phyloP scores from a whole-genome alignment of 352 stramenopile species.

The Globisporangium orthogonon region DNA sequence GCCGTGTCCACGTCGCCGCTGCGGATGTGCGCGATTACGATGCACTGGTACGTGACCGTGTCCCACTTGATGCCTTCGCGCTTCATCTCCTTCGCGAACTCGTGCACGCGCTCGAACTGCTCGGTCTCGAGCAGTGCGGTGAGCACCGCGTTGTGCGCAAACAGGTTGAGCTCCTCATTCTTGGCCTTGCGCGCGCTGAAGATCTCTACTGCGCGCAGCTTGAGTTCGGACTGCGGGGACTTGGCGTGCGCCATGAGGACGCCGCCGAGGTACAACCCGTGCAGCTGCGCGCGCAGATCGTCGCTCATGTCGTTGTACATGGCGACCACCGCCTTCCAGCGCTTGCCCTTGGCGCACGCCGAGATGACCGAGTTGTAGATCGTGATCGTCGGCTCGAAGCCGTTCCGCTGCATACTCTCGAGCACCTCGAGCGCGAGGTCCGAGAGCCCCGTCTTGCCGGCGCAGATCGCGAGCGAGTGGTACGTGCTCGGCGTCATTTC shows the following conservation, averaged over 20 bases:
- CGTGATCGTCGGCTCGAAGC: conserved; percentile 51
- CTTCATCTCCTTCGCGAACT: conserved; percentile 54
- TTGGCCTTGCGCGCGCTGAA: conserved; percentile 37
- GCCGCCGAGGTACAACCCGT: conserved; percentile 50
- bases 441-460: conserved; percentile 66
- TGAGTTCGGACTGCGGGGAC: conserved; percentile 25
- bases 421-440: conserved; percentile 64
- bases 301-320: conserved; percentile 58
- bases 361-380: conserved; percentile 82
- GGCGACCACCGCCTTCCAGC: conserved; percentile 55
- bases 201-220: conserved; percentile 39
- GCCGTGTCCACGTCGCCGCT: conserved; percentile 50
- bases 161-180: conserved; percentile 48
- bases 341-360: conserved; percentile 68
- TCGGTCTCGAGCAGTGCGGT: conserved; percentile 45
- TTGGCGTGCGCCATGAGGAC: conserved; percentile 78
- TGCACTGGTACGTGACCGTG: conserved; percentile 54
- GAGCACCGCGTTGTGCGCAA: conserved; percentile 65
- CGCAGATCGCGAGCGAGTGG: conserved; percentile 75
- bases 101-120: conserved; percentile 51
- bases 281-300: conserved; percentile 27
- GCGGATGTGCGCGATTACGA: conserved; percentile 61
- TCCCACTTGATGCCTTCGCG: conserved; percentile 56
- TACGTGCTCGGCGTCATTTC: conserved; percentile 75
- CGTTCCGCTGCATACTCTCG: conserved; percentile 33